Percentiles rank a stretch among this genome's conserved stretches.
These are phyloP conservation scores for Phytomonas sp. DNA, from an alignment of 208 protist genomes.

Conservation along the genomic window DNA sequence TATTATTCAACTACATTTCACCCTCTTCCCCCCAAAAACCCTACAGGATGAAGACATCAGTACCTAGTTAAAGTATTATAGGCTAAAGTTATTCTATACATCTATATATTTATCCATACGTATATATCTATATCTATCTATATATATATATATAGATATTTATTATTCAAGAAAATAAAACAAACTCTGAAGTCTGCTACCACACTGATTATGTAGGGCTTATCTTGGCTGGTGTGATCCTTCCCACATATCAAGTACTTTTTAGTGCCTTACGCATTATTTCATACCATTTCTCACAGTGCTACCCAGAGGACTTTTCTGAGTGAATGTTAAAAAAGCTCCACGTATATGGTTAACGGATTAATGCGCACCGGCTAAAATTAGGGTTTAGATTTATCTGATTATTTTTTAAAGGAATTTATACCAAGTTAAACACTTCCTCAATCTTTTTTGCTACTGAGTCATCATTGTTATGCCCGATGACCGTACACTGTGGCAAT, in stretches of 20 bases:
- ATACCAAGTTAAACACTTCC: constrained; percentile 20
- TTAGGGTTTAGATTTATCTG: not conserved
- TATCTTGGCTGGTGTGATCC: not conserved
- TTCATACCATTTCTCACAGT: not conserved
- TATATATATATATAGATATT: not conserved
- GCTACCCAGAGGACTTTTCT: not conserved
- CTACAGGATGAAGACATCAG: not conserved
- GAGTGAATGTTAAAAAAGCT: not conserved
- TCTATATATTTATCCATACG: not conserved
- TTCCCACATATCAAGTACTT: not conserved
- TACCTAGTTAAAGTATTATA: not conserved
- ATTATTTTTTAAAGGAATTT: constrained; percentile 6
- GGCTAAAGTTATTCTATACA: not conserved
- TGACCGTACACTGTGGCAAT: constrained; percentile 28
- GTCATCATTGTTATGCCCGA: constrained; percentile 32
- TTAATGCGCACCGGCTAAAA: not conserved
- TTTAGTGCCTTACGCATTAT: not conserved
- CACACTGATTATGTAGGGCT: not conserved
- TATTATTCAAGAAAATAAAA: not conserved
- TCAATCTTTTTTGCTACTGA: constrained; percentile 40
- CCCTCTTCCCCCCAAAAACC: not conserved
- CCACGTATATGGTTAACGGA: not conserved
- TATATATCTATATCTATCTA: not conserved
- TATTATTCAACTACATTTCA: not conserved
- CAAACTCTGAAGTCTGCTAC: not conserved